Percentiles rank a stretch among this genome's conserved stretches.
phyloP scores from a whole-genome alignment of 1,139 yeast genomes.

The Diutina mesorugosa region DNA sequence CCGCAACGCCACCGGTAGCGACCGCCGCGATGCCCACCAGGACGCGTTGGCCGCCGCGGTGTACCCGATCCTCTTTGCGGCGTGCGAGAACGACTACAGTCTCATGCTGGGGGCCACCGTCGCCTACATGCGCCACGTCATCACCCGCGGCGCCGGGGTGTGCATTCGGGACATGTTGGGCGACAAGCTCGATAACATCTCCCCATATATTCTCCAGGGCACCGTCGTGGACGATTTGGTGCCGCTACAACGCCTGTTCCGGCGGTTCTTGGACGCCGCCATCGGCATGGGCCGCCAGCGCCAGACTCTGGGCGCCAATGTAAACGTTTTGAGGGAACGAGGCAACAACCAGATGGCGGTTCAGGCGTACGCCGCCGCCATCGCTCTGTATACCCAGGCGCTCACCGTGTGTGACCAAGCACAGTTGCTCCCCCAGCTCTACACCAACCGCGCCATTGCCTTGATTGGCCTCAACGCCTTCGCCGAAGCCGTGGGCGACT shows the following conservation, averaged over 20 bases:
- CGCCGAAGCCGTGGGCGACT: conserved; percentile 27
- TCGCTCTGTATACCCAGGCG: conserved; percentile 27
- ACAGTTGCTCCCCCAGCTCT: conserved; percentile 17
- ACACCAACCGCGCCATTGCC: conserved; percentile 30
- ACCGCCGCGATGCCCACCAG: not conserved
- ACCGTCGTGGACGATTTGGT: not conserved
- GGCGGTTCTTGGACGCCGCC: not conserved
- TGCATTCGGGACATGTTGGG: not conserved
- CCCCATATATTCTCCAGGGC: not conserved
- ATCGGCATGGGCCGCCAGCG: not conserved
- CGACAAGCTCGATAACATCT: not conserved
- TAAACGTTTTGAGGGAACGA: conserved; percentile 18
- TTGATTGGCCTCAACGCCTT: conserved; percentile 31
- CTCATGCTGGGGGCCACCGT: not conserved
- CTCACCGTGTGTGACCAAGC: conserved; percentile 8
- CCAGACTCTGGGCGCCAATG: not conserved
- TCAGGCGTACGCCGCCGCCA: conserved; percentile 28
- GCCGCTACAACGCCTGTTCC: not conserved
- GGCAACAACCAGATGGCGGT: conserved; percentile 30
- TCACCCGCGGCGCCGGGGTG: not conserved
- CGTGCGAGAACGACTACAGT: not conserved
- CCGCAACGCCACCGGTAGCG: not conserved
- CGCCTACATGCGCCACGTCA: not conserved
- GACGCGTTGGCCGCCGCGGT: not conserved
- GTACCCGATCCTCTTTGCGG: conserved; percentile 1